These are phyloP conservation scores for Globisporangium irregulare DNA, from an alignment of 352 stramenopile genomes.

Conservation along the genomic window DNA sequence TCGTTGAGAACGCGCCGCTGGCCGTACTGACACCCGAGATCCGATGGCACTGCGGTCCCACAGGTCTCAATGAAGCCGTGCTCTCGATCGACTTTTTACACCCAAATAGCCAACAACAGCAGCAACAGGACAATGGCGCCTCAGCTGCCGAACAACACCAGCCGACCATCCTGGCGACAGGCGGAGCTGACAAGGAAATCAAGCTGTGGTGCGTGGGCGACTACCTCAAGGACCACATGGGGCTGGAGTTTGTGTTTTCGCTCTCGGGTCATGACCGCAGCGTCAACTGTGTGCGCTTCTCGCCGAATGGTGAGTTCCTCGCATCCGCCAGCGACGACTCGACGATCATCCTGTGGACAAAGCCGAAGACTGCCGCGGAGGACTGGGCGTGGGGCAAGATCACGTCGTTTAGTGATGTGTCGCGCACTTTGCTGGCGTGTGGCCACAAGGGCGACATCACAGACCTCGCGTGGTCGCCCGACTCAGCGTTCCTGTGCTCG, in stretches of 20 bases:
- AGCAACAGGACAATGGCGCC: neutral
- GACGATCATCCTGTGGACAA: conserved; percentile 85
- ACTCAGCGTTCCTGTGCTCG: conserved; percentile 89
- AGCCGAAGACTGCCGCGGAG: conserved; percentile 60
- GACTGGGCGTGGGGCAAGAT: conserved; percentile 81
- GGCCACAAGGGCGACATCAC: conserved; percentile 91
- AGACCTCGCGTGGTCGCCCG: conserved; percentile 90
- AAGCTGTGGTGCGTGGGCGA: conserved; percentile 75
- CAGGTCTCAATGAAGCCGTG: conserved; percentile 85
- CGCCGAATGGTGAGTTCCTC: conserved; percentile 77
- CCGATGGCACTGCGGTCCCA: conserved; percentile 83
- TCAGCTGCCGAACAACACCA: neutral
- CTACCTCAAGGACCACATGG: conserved; percentile 28
- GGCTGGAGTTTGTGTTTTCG: conserved; percentile 79
- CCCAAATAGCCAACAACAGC: neutral
- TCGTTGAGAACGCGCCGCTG: conserved; percentile 24
- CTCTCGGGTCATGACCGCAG: conserved; percentile 87
- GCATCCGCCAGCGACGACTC: conserved; percentile 88
- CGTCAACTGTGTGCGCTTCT: conserved; percentile 92
- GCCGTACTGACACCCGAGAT: conserved; percentile 79
- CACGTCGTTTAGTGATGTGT: conserved; percentile 76
- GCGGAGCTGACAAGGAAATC: conserved; percentile 87
- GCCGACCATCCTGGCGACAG: conserved; percentile 59
- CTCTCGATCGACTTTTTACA: conserved; percentile 81
- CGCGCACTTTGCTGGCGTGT: conserved; percentile 66